Evolutionary conservation across 2,329 filamentous ascomycete genomes (phyloP).

Genomic region (Helicocarpus griseus): DNA sequence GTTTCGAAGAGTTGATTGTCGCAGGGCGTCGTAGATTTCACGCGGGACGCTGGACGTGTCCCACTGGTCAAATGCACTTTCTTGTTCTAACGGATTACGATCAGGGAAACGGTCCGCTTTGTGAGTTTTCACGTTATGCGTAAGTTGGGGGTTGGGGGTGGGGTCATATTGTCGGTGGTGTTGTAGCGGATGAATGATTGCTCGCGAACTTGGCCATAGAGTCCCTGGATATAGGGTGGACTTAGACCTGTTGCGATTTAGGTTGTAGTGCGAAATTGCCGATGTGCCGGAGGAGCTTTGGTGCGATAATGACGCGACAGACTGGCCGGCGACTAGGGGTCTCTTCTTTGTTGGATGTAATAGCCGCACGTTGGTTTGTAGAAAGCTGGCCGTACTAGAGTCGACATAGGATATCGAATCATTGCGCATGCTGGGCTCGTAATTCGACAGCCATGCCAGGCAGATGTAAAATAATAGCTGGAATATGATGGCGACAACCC

Average conservation of each 20-base stretch:
- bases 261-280: background rate
- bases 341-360: background rate
- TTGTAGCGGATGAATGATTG: background rate
- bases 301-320: background rate
- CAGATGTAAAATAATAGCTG: slow-evolving; percentile 2
- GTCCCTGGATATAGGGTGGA: background rate
- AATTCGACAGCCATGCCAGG: background rate
- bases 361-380: background rate
- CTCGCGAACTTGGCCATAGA: background rate
- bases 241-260: background rate
- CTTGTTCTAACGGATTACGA: background rate
- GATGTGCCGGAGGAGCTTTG: background rate
- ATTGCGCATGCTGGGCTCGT: background rate
- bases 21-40: slow-evolving; percentile 2
- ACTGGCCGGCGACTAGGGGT: background rate
- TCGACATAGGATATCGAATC: background rate
- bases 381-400: background rate
- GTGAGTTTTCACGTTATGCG: background rate
- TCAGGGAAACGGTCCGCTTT: background rate
- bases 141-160: background rate
- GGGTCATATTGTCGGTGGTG: background rate
- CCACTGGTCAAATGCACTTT: slow-evolving; percentile 6
- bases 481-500: background rate
- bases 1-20: background rate
- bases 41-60: slow-evolving; percentile 6